Percentiles rank a stretch among this genome's conserved stretches.
Conservation (phyloP, 2,329 filamentous ascomycete species). For the Paracamarosporium sp. region DNA sequence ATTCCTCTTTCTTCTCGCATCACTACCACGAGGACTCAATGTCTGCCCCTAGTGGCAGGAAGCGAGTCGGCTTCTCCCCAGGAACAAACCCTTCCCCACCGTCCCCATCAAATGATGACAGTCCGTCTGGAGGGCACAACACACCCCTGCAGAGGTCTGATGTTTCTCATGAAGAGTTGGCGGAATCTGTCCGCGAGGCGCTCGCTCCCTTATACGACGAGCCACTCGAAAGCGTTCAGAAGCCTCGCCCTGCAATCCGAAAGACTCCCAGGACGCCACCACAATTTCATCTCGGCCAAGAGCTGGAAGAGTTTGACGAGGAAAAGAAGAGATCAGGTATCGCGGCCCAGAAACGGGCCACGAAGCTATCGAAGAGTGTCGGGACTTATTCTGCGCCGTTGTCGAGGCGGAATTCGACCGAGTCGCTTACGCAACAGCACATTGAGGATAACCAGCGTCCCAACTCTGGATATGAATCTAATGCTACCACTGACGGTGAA, state of each 20-base stretch:
- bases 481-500: conserved; percentile 31
- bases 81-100: conserved; percentile 24
- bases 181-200: conserved; percentile 43
- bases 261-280: conserved; percentile 39
- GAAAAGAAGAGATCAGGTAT: conserved; percentile 43
- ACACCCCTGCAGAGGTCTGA: conserved; percentile 39
- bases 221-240: conserved; percentile 32
- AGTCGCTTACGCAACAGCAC: conserved; percentile 27
- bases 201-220: conserved; percentile 28
- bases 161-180: conserved; percentile 44
- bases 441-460: background rate
- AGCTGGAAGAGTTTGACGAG: conserved; percentile 43
- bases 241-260: conserved; percentile 46
- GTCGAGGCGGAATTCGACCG: conserved; percentile 44
- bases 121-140: conserved; percentile 33
- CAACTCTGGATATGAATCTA: conserved; percentile 25
- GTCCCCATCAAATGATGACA: conserved; percentile 31
- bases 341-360: conserved; percentile 42
- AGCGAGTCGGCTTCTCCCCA: conserved; percentile 43
- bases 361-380: conserved; percentile 41
- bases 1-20: conserved; percentile 2
- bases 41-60: conserved; percentile 35
- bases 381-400: conserved; percentile 44
- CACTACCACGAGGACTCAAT: conserved; percentile 31
- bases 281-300: conserved; percentile 41